Conservation (phyloP, 495 filamentous ascomycete species). For the Penicillium crystallinum region DNA sequence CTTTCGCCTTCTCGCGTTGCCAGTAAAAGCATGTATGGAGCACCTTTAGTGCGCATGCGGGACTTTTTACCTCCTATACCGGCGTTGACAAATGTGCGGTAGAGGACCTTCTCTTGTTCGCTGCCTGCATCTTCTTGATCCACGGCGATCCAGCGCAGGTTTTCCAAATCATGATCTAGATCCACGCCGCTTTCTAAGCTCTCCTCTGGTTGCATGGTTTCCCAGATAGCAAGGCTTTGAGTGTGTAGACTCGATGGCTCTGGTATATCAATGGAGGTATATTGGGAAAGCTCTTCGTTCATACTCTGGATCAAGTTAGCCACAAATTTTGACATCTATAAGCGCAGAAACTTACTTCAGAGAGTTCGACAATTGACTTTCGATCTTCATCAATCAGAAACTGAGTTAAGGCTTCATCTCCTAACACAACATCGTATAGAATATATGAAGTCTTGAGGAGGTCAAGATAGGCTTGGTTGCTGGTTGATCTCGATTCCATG, state of each 20-base stretch:
- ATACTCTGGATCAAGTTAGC: slow-evolving; percentile 23
- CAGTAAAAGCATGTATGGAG: slow-evolving; percentile 41
- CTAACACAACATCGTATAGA: slow-evolving; percentile 33
- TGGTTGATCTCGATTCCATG: slow-evolving; percentile 15
- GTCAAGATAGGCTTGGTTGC: slow-evolving; percentile 37
- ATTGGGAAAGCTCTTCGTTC: slow-evolving; percentile 31
- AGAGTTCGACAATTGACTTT: slow-evolving; percentile 37
- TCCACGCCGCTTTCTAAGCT: slow-evolving; percentile 14
- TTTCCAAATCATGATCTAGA: slow-evolving; percentile 21
- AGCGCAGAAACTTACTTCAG: slow-evolving; percentile 23
- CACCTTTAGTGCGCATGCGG: slow-evolving; percentile 33
- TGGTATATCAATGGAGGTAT: slow-evolving; percentile 26
- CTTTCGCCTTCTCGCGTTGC: slow-evolving; percentile 35
- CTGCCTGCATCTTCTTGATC: slow-evolving; percentile 36
- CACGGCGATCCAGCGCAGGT: slow-evolving; percentile 32
- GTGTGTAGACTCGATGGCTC: slow-evolving; percentile 18
- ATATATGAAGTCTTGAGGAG: slow-evolving; percentile 42
- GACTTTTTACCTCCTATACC: slow-evolving; percentile 36
- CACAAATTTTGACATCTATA: neutral
- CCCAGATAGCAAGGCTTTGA: slow-evolving; percentile 37
- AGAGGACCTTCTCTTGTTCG: slow-evolving; percentile 38
- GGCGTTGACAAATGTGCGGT: slow-evolving; percentile 39
- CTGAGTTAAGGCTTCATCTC: slow-evolving; percentile 20
- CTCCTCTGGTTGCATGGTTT: slow-evolving; percentile 34
- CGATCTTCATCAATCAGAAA: slow-evolving; percentile 34